Evolutionary conservation across 2,329 filamentous ascomycete species (phyloP).

Genomic region (Colletotrichum melonis): DNA sequence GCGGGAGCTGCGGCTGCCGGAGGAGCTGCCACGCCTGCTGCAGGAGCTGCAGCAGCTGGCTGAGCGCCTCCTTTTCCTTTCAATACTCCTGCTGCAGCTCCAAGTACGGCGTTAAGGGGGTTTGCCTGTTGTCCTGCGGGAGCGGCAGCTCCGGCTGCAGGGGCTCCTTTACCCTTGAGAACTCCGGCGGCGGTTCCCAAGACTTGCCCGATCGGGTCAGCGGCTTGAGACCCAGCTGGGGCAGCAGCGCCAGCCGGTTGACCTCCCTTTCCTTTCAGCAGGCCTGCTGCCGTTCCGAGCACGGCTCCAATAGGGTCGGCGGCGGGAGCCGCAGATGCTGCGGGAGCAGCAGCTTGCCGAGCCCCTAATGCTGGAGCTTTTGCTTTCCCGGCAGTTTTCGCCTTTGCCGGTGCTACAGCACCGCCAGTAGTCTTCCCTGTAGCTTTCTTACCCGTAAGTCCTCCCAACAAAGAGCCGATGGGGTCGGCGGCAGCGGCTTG

Average conservation of each 20-base stretch:
- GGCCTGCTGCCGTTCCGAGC: conserved; percentile 20
- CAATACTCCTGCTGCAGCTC: conserved; percentile 15
- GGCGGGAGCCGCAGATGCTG: not conserved
- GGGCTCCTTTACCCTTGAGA: conserved; percentile 24
- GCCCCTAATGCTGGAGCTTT: conserved; percentile 8
- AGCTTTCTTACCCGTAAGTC: conserved; percentile 17
- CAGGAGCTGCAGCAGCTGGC: conserved; percentile 9
- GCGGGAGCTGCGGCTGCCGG: not conserved
- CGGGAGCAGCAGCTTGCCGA: conserved; percentile 21
- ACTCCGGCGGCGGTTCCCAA: conserved; percentile 29
- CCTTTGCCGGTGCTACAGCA: conserved; percentile 13
- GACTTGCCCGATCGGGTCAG: conserved; percentile 8
- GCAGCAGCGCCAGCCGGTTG: conserved; percentile 29
- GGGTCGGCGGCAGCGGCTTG: conserved; percentile 16
- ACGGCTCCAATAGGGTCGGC: conserved; percentile 16
- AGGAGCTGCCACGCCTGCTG: not conserved
- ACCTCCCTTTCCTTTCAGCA: conserved; percentile 21
- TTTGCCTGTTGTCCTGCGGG: conserved; percentile 13
- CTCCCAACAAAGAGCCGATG: conserved; percentile 3
- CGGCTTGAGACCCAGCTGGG: conserved; percentile 24
- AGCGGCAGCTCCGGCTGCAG: conserved; percentile 9
- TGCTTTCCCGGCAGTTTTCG: not conserved
- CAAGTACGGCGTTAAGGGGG: conserved; percentile 17
- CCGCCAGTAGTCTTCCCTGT: conserved; percentile 3
- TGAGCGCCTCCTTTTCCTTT: conserved; percentile 24